Percentiles rank a stretch among this genome's conserved stretches.
Conservation (phyloP, 441 rosid species). For the Euphorbia schlechtendalii region DNA sequence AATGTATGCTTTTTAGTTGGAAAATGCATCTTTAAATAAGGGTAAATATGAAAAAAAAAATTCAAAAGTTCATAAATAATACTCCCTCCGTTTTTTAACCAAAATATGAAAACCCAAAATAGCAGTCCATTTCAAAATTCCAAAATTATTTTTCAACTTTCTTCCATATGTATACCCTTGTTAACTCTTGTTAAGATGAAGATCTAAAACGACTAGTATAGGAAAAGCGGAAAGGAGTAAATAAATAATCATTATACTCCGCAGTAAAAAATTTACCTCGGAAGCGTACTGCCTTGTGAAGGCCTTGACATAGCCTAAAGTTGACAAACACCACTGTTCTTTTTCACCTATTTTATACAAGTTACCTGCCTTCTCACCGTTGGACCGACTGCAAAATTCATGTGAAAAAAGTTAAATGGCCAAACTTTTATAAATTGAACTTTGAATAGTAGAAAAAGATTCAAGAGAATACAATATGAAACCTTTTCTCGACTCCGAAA, state of each 20-base stretch:
- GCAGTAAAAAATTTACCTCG: slow-evolving; percentile 51
- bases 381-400: slow-evolving; percentile 39
- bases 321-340: slow-evolving; percentile 93
- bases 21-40: too few species aligned
- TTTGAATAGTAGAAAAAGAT: not conserved
- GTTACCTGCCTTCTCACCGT: slow-evolving; percentile 34
- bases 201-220: not conserved
- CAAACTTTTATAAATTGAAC: not conserved
- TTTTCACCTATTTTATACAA: slow-evolving; percentile 58
- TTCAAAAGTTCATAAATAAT: too few species aligned
- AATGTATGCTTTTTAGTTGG: too few species aligned
- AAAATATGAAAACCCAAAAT: too few species aligned
- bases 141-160: too few species aligned
- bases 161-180: too few species aligned
- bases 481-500: slow-evolving; percentile 55
- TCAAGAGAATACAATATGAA: not conserved
- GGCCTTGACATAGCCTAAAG: slow-evolving; percentile 85
- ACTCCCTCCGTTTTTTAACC: too few species aligned
- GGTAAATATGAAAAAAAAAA: too few species aligned
- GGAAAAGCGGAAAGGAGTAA: too few species aligned
- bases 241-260: not conserved
- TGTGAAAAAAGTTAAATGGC: slow-evolving; percentile 7
- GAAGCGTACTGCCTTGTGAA: slow-evolving; percentile 89
- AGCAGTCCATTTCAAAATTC: too few species aligned
- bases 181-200: not conserved